A percentile compares a stretch with the other conserved stretches of the same genome.
Evolutionary conservation across 2,329 filamentous ascomycete genomes (phyloP).

Genomic region (Beauveria australis): DNA sequence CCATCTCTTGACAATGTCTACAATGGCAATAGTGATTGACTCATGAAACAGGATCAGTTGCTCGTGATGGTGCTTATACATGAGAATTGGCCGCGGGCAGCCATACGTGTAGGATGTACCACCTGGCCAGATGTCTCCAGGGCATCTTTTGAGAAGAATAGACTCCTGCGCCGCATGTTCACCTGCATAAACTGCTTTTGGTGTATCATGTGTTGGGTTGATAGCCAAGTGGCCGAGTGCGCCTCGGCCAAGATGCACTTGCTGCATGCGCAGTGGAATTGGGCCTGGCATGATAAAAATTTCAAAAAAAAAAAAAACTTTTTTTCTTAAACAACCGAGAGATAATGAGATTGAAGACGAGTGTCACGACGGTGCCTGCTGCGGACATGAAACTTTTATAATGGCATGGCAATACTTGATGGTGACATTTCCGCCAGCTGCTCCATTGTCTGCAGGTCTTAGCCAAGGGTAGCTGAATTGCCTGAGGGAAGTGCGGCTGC

Average conservation of each 20-base stretch:
- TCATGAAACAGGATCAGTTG: neutral
- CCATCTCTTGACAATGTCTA: neutral
- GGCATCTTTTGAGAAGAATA: neutral
- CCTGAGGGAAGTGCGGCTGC: too few species aligned
- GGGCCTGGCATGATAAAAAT: neutral
- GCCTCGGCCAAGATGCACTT: neutral
- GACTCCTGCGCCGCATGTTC: neutral
- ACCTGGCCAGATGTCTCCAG: neutral
- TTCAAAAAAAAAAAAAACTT: too few species aligned
- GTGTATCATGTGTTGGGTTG: neutral
- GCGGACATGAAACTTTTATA: too few species aligned
- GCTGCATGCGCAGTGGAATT: neutral
- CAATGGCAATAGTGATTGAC: neutral
- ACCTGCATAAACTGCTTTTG: neutral
- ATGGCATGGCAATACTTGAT: too few species aligned
- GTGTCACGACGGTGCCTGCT: too few species aligned
- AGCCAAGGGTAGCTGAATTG: too few species aligned
- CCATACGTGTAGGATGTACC: neutral
- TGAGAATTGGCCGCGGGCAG: slow-evolving; percentile 3
- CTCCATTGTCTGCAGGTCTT: too few species aligned
- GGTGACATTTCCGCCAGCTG: too few species aligned
- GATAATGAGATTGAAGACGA: neutral
- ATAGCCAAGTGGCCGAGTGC: neutral
- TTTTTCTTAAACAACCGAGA: too few species aligned
- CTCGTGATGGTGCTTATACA: neutral